These are phyloP conservation scores for Hylodesmum podocarpum DNA, from an alignment of 306 rosid genomes.

Conservation along the genomic window DNA sequence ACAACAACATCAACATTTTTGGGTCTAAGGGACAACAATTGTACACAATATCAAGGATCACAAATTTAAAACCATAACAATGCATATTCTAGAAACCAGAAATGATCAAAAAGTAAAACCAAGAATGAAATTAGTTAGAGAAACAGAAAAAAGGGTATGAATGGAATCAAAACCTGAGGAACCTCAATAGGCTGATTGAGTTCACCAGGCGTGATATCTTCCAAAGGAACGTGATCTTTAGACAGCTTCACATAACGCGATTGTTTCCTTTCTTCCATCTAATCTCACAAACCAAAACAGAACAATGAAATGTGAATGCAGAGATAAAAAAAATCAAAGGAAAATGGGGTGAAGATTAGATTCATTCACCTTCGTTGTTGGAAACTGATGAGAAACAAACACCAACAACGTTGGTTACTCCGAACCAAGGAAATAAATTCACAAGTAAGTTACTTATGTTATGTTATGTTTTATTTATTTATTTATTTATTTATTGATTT, in stretches of 20 bases:
- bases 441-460: background rate
- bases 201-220: slow-evolving; percentile 69
- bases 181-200: slow-evolving; percentile 70
- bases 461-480: background rate
- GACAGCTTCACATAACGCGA: slow-evolving; percentile 59
- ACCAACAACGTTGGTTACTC: background rate
- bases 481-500: background rate
- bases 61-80: too few species aligned
- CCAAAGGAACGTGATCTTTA: slow-evolving; percentile 47
- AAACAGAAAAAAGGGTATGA: background rate
- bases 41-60: too few species aligned
- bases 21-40: too few species aligned
- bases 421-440: background rate
- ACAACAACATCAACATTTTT: too few species aligned
- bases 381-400: background rate
- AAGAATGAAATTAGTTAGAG: background rate
- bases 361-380: background rate
- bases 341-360: background rate
- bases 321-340: too few species aligned
- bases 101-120: background rate
- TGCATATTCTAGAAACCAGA: background rate
- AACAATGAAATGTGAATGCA: too few species aligned
- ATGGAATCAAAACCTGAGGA: slow-evolving; percentile 46
- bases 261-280: slow-evolving; percentile 74
- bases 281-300: slow-evolving; percentile 27